These are phyloP conservation scores for Taiozyma onychis DNA, from an alignment of 1,139 yeast genomes.

Conservation along the genomic window DNA sequence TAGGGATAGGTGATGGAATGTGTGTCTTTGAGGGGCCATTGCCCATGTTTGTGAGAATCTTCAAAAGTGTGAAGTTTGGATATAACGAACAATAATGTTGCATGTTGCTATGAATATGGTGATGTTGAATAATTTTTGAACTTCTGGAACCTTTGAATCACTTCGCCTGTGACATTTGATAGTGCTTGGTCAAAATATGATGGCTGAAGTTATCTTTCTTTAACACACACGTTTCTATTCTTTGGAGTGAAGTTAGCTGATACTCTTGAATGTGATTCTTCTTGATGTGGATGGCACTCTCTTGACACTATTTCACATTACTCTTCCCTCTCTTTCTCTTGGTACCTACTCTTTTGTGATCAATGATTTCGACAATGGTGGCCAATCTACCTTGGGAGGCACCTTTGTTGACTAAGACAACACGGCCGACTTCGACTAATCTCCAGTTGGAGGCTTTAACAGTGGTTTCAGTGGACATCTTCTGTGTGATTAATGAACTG, in stretches of 20 bases:
- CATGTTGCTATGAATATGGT: too few species aligned
- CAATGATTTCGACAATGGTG: constrained; percentile 95
- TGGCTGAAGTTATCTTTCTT: too few species aligned
- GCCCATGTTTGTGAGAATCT: background rate
- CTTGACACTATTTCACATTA: background rate
- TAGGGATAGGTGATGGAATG: background rate
- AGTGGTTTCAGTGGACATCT: constrained; percentile 64
- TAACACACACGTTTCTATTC: too few species aligned
- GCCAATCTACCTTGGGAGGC: constrained; percentile 74
- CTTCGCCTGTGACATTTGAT: too few species aligned
- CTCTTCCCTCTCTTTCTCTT: background rate
- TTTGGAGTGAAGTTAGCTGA: too few species aligned
- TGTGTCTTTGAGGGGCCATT: too few species aligned
- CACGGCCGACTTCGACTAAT: constrained; percentile 99
- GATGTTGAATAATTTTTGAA: too few species aligned
- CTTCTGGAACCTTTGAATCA: too few species aligned
- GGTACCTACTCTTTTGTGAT: constrained; percentile 93
- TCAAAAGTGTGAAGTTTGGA: background rate
- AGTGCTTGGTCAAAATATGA: too few species aligned
- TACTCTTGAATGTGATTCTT: too few species aligned
- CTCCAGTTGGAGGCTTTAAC: constrained; percentile 99
- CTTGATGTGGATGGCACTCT: background rate
- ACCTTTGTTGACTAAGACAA: constrained; percentile 84
- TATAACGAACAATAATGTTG: too few species aligned
- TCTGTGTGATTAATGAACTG: constrained; percentile 5